Conservation (phyloP, 164 flowering plant species). For the Dillenia suffruticosa region DNA sequence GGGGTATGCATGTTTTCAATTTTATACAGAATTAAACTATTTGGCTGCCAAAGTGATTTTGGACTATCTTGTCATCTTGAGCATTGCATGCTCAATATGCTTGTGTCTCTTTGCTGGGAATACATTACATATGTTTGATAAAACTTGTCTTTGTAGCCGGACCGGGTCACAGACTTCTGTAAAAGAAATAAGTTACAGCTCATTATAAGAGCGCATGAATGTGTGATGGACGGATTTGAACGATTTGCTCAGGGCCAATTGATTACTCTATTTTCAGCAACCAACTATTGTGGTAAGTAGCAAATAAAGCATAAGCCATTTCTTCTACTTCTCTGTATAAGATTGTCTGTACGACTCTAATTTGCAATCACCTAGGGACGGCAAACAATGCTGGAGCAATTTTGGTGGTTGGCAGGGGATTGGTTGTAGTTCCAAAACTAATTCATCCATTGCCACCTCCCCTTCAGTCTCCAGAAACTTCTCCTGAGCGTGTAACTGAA, state of each 20-base stretch:
- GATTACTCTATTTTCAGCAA: conserved; percentile 95
- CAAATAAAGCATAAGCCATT: neutral
- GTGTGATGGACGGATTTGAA: conserved; percentile 99
- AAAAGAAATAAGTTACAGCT: conserved; percentile 92
- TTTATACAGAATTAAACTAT: neutral
- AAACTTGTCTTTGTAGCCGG: conserved; percentile 63
- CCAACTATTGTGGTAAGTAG: conserved; percentile 90
- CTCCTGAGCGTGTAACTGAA: conserved; percentile 72
- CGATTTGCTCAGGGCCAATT: conserved; percentile 98
- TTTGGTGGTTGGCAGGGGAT: conserved; percentile 86
- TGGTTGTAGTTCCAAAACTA: conserved; percentile 92
- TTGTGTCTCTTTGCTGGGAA: neutral
- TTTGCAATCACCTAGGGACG: conserved; percentile 51
- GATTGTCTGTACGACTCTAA: neutral
- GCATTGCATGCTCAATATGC: neutral
- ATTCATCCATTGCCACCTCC: conserved; percentile 99
- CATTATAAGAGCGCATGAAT: conserved; percentile 96
- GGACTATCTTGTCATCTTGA: no score
- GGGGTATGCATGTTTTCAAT: conserved; percentile 55
- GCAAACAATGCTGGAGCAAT: conserved; percentile 98
- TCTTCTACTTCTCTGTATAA: neutral
- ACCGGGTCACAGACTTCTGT: conserved; percentile 90
- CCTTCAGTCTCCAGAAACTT: conserved; percentile 86
- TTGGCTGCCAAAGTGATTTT: no score
- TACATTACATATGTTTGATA: neutral